Evolutionary conservation across 2,329 filamentous ascomycete genomes (phyloP).

Genomic region (Pyrenochaeta sp.): DNA sequence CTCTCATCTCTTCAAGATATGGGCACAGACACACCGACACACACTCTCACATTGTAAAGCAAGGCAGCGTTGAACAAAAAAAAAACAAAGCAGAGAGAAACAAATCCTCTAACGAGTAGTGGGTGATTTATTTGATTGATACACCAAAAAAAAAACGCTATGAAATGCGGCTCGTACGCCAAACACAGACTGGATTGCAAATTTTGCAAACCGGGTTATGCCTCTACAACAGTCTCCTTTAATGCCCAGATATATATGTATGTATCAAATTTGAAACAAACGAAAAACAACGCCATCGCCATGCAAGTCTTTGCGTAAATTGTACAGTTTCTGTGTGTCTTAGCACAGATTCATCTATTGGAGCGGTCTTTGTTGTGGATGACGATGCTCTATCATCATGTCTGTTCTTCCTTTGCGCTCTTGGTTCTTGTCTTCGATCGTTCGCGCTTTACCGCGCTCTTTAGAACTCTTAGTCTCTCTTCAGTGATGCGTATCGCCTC

Average conservation of each 20-base stretch:
- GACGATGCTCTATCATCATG: slow-evolving; percentile 3
- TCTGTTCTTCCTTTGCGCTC: slow-evolving; percentile 30
- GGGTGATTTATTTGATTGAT: neutral
- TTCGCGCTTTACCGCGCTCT: slow-evolving; percentile 66
- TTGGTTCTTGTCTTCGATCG: slow-evolving; percentile 28
- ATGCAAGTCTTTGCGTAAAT: slow-evolving; percentile 5
- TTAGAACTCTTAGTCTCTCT: slow-evolving; percentile 80
- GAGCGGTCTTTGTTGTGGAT: neutral
- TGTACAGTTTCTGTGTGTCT: neutral
- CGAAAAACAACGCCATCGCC: neutral
- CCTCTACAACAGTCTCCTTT: neutral
- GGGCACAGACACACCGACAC: too few species aligned
- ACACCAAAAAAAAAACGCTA: slow-evolving; percentile 2
- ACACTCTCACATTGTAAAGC: too few species aligned
- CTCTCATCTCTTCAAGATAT: too few species aligned
- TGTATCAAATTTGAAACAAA: neutral
- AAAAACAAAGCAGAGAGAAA: too few species aligned
- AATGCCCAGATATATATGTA: neutral
- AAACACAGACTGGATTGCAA: neutral
- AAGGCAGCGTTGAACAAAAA: too few species aligned
- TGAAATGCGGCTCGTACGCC: neutral
- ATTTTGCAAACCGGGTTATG: neutral
- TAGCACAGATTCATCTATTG: neutral
- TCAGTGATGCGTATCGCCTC: slow-evolving; percentile 88
- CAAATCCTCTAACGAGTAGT: too few species aligned